Conservation (phyloP, 2,329 filamentous ascomycete genomes). For the Arthrinium puccinioides region DNA sequence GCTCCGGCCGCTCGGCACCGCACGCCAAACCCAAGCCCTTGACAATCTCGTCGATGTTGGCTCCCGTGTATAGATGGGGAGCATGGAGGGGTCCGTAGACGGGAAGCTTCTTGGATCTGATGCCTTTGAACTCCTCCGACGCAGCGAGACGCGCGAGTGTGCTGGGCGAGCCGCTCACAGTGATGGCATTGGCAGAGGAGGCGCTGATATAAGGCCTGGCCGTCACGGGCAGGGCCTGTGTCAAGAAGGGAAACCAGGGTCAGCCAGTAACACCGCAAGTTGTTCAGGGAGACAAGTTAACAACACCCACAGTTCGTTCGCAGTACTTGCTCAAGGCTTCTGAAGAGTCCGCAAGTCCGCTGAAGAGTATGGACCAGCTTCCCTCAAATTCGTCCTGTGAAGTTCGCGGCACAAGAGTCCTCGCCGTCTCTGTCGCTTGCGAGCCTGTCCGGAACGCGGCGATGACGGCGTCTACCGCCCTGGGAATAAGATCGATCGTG, state of each 20-base stretch:
- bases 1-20: background rate
- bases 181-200: constrained; percentile 9
- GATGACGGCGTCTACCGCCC: constrained; percentile 20
- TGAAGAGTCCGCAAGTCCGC: too few relatives aligned
- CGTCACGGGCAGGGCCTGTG: constrained; percentile 9
- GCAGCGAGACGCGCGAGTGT: constrained; percentile 3
- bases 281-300: too few relatives aligned
- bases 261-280: too few relatives aligned
- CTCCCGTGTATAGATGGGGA: constrained; percentile 16
- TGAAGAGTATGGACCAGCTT: too few relatives aligned
- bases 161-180: constrained; percentile 10
- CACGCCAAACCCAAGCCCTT: background rate
- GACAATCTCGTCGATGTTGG: constrained; percentile 12
- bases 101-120: constrained; percentile 29
- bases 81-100: constrained; percentile 24
- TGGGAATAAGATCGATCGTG: constrained; percentile 18
- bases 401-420: too few relatives aligned
- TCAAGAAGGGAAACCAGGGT: too few relatives aligned
- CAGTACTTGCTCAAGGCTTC: too few relatives aligned
- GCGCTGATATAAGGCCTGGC: constrained; percentile 9
- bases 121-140: constrained; percentile 6
- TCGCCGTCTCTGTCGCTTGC: too few relatives aligned
- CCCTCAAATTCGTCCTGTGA: too few relatives aligned
- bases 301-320: too few relatives aligned
- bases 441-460: constrained; percentile 22